phyloP scores from a whole-genome alignment of 441 rosid species.

The Rhodomyrtus psidioides region DNA sequence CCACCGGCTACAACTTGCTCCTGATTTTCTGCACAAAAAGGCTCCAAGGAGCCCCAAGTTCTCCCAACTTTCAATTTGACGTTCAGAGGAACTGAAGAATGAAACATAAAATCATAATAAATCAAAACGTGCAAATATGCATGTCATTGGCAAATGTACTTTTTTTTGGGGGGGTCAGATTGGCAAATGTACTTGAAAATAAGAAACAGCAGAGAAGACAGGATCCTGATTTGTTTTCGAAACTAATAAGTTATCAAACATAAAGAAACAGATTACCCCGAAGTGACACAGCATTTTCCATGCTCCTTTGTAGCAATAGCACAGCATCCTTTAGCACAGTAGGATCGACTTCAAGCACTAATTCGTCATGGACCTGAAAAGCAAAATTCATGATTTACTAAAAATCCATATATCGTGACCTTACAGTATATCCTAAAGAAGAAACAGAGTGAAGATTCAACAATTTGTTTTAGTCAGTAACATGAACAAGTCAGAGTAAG shows the following conservation, averaged over 20 bases:
- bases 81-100: slow-evolving; percentile 69
- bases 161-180: no score
- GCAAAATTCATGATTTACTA: not conserved
- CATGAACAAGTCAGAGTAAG: not conserved
- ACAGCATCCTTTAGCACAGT: slow-evolving; percentile 71
- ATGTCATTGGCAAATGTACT: not conserved
- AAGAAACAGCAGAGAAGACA: not conserved
- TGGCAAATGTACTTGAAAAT: not conserved
- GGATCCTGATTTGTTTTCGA: not conserved
- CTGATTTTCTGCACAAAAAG: slow-evolving; percentile 36
- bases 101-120: slow-evolving; percentile 1
- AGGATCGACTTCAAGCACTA: slow-evolving; percentile 86
- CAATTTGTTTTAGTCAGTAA: not conserved
- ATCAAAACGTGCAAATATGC: not conserved
- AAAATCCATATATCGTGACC: not conserved
- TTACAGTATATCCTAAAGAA: not conserved
- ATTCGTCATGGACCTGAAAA: slow-evolving; percentile 86
- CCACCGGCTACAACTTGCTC: not conserved
- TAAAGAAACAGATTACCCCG: slow-evolving; percentile 34
- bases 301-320: slow-evolving; percentile 49
- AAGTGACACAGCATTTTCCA: slow-evolving; percentile 80
- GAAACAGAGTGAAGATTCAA: not conserved
- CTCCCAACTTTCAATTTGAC: slow-evolving; percentile 85
- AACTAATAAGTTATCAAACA: not conserved
- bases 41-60: slow-evolving; percentile 92